Conservation (phyloP, 352 stramenopile genomes). For the Chrysophaeum taylorii region DNA sequence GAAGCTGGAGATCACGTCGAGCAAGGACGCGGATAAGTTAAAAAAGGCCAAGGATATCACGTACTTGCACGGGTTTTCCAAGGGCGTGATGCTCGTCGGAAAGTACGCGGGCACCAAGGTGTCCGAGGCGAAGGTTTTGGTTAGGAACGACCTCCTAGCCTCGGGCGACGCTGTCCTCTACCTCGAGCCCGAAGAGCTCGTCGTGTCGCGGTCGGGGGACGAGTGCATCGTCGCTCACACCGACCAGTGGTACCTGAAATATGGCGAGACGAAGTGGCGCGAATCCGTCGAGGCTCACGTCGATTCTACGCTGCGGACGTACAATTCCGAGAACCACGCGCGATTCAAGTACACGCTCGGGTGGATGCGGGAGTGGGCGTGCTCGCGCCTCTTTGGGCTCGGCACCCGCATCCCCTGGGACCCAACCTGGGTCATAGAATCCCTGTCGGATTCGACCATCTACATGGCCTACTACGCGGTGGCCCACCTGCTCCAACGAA, state of each 20-base stretch:
- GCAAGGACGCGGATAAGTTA: conserved; percentile 98
- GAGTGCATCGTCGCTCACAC: conserved; percentile 97
- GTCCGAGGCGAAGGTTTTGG: conserved; percentile 90
- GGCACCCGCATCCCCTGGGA: conserved; percentile 96
- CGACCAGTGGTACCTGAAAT: conserved; percentile 99
- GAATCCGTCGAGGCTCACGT: conserved; percentile 86
- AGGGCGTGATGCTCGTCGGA: conserved; percentile 93
- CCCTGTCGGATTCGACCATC: conserved; percentile 97
- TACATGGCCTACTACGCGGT: conserved; percentile 99
- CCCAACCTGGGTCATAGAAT: conserved; percentile 96
- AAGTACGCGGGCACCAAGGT: conserved; percentile 83
- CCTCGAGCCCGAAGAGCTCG: conserved; percentile 94
- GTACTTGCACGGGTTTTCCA: conserved; percentile 99
- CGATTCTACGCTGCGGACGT: conserved; percentile 80
- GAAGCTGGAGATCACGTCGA: conserved; percentile 92
- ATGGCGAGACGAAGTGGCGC: conserved; percentile 96
- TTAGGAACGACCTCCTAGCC: conserved; percentile 90
- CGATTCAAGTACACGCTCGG: conserved; percentile 80
- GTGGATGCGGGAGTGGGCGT: conserved; percentile 99
- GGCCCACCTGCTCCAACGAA: conserved; percentile 90
- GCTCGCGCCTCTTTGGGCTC: conserved; percentile 92
- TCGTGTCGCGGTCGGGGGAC: conserved; percentile 92
- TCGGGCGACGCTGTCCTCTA: conserved; percentile 86
- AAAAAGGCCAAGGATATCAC: conserved; percentile 92
- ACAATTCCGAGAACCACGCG: conserved; percentile 62